Percentiles rank a stretch among this genome's conserved stretches.
Evolutionary conservation across 2,329 filamentous ascomycete species (phyloP).

Genomic region (Chrysosporium queenslandicum): DNA sequence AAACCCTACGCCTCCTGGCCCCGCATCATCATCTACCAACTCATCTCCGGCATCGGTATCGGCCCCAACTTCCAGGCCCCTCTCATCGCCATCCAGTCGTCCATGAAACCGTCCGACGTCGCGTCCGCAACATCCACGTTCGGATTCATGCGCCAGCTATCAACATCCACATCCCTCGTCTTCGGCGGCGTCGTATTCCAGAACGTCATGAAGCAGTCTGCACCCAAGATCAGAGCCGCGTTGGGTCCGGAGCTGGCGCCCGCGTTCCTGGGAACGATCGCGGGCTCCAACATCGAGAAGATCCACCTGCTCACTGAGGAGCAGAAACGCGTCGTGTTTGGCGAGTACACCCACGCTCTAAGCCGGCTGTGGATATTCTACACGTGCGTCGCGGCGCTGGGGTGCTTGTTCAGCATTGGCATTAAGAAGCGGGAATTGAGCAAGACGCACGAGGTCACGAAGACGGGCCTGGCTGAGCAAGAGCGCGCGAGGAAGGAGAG

Average conservation of each 20-base stretch:
- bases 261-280: constrained; percentile 14
- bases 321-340: constrained; percentile 28
- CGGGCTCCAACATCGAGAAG: constrained; percentile 27
- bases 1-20: constrained; percentile 45
- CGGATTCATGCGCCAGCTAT: constrained; percentile 50
- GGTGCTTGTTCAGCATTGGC: constrained; percentile 34
- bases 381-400: constrained; percentile 29
- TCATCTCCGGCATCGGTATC: constrained; percentile 51
- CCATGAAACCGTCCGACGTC: constrained; percentile 50
- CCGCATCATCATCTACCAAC: constrained; percentile 45
- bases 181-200: constrained; percentile 45
- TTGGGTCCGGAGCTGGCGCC: constrained; percentile 16
- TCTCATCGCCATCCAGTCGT: constrained; percentile 54
- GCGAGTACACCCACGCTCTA: constrained; percentile 36
- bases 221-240: constrained; percentile 6
- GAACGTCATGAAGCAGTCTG: constrained; percentile 26
- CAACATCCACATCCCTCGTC: constrained; percentile 49
- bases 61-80: constrained; percentile 55
- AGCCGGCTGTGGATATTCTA: constrained; percentile 46
- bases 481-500: constrained; percentile 34
- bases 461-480: constrained; percentile 39
- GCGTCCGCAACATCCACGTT: constrained; percentile 55
- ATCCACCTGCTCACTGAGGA: constrained; percentile 27
- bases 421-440: constrained; percentile 33
- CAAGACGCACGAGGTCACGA: constrained; percentile 34